These are phyloP conservation scores for Hirsutella thompsonii DNA, from an alignment of 2,329 filamentous ascomycete species.

Conservation along the genomic window DNA sequence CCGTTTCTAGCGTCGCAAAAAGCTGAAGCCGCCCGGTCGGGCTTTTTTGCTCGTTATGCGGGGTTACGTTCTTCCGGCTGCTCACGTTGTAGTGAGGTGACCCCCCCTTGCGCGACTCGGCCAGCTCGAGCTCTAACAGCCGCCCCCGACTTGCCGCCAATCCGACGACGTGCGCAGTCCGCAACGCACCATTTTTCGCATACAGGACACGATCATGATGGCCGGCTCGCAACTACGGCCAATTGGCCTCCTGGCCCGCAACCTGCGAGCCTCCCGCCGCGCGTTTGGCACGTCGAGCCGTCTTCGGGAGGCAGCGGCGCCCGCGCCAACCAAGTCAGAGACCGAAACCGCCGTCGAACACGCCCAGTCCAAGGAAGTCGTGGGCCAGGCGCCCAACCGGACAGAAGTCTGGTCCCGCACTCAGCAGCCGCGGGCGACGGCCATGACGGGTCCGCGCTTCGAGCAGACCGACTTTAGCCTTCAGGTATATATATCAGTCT, in stretches of 20 bases:
- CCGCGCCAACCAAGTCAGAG: slow-evolving; percentile 21
- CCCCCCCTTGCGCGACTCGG: neutral
- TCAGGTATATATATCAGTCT: no score
- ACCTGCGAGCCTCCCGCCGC: slow-evolving; percentile 29
- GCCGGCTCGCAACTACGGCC: slow-evolving; percentile 33
- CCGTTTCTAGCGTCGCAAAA: no score
- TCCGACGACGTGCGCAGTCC: neutral
- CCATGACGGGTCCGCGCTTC: slow-evolving; percentile 90
- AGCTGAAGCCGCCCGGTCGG: no score
- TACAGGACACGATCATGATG: slow-evolving; percentile 21
- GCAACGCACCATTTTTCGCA: neutral
- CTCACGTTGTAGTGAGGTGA: neutral
- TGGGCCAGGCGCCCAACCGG: slow-evolving; percentile 84
- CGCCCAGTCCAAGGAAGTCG: slow-evolving; percentile 30
- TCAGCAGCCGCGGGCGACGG: slow-evolving; percentile 67
- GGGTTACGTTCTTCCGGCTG: no score
- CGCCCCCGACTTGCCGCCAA: neutral
- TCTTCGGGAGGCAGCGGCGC: slow-evolving; percentile 29
- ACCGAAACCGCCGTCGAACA: slow-evolving; percentile 29
- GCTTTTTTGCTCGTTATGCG: no score
- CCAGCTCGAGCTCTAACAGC: no score
- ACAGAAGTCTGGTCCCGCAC: slow-evolving; percentile 68
- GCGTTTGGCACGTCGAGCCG: slow-evolving; percentile 35
- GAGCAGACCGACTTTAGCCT: slow-evolving; percentile 91
- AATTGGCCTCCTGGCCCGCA: slow-evolving; percentile 28